Evolutionary conservation across 2,329 filamentous ascomycete species (phyloP).

Genomic region (Verticillium longisporum): DNA sequence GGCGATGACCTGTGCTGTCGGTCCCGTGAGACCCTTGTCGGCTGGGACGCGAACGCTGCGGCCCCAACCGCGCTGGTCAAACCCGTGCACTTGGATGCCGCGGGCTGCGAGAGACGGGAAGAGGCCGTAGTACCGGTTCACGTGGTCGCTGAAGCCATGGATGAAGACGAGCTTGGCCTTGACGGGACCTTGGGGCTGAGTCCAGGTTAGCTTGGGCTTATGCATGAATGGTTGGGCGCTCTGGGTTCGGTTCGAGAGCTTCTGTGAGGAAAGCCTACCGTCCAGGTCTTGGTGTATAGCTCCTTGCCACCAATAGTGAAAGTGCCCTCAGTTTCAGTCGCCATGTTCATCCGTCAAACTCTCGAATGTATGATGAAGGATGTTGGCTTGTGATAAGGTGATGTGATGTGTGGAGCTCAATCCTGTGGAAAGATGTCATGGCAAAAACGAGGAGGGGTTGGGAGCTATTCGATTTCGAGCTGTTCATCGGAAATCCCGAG

Average conservation of each 20-base stretch:
- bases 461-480: not conserved
- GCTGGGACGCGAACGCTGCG: conserved; percentile 55
- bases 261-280: conserved; percentile 32
- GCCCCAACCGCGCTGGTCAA: conserved; percentile 90
- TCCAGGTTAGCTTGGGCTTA: conserved; percentile 5
- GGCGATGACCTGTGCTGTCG: conserved; percentile 63
- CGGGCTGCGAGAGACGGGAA: conserved; percentile 62
- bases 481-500: not conserved
- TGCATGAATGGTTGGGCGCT: not conserved
- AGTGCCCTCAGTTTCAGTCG: conserved; percentile 40
- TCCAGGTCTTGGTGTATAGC: conserved; percentile 53
- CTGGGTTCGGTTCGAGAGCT: not conserved
- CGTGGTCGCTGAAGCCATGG: conserved; percentile 86
- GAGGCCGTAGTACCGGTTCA: conserved; percentile 68
- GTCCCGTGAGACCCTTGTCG: conserved; percentile 66
- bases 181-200: conserved; percentile 45
- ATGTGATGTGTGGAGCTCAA: not conserved
- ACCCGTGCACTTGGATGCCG: conserved; percentile 69
- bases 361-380: not conserved
- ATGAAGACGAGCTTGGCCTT: conserved; percentile 74
- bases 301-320: conserved; percentile 36
- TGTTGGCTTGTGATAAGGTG: not conserved
- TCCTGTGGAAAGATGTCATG: no score
- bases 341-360: conserved; percentile 17
- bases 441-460: no score